These are phyloP conservation scores for Sesbania bispinosa DNA, from an alignment of 306 rosid genomes.

Conservation along the genomic window DNA sequence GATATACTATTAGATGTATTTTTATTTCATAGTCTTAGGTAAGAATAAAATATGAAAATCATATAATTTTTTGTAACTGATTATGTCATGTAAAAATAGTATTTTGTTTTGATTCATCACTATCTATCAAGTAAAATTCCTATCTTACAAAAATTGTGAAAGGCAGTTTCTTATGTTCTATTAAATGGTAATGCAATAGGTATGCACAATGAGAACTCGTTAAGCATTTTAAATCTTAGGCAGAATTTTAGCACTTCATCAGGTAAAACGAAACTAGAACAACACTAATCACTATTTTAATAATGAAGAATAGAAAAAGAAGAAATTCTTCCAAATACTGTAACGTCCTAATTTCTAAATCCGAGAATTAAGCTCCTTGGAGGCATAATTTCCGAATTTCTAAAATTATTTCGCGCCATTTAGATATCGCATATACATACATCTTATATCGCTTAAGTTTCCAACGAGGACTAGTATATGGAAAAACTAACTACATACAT, in stretches of 20 bases:
- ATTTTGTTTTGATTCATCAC: background rate
- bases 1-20: background rate
- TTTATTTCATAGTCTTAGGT: background rate
- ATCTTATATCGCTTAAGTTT: too few relatives aligned
- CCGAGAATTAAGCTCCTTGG: too few relatives aligned
- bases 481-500: too few relatives aligned
- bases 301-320: background rate
- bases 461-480: too few relatives aligned
- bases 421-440: too few relatives aligned
- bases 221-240: background rate
- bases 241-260: background rate
- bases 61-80: background rate
- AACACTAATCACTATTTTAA: background rate
- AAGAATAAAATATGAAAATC: background rate
- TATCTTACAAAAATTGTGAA: background rate
- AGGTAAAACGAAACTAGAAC: background rate
- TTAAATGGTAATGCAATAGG: background rate
- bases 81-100: background rate
- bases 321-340: background rate
- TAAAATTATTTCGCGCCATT: too few relatives aligned
- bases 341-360: too few relatives aligned
- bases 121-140: too few relatives aligned
- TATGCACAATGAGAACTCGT: background rate
- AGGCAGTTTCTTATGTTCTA: background rate
- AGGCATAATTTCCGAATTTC: too few relatives aligned